These are phyloP conservation scores for Aschersonia sp. DNA, from an alignment of 2,329 filamentous ascomycete species.

Conservation along the genomic window DNA sequence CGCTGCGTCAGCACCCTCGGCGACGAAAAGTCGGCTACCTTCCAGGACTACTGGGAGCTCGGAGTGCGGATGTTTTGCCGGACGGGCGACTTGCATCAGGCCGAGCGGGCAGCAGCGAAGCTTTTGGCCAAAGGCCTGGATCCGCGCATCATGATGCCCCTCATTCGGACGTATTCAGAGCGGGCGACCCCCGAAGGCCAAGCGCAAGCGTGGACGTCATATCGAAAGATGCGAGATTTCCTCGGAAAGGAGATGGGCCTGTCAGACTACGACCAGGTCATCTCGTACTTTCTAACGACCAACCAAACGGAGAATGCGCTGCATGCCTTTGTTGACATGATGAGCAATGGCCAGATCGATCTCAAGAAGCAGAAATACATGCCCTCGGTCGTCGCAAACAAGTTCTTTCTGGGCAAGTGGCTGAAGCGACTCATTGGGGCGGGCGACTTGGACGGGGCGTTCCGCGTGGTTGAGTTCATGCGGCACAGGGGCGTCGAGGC, in stretches of 20 bases:
- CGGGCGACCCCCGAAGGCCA: constrained; percentile 28
- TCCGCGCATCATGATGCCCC: constrained; percentile 44
- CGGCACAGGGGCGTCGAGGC: constrained; percentile 51
- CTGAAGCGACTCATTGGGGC: constrained; percentile 68
- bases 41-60: constrained; percentile 44
- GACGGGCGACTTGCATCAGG: constrained; percentile 41
- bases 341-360: constrained; percentile 45
- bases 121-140: constrained; percentile 35
- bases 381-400: constrained; percentile 44
- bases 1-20: constrained; percentile 39
- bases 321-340: constrained; percentile 78
- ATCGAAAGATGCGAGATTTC: constrained; percentile 46
- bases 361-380: constrained; percentile 27
- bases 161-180: constrained; percentile 54
- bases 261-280: constrained; percentile 62
- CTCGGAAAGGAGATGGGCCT: constrained; percentile 49
- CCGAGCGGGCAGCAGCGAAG: constrained; percentile 38
- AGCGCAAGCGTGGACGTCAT: constrained; percentile 50
- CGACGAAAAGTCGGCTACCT: constrained; percentile 25
- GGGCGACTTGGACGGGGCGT: constrained; percentile 55
- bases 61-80: constrained; percentile 51
- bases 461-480: constrained; percentile 63
- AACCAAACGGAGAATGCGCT: constrained; percentile 53
- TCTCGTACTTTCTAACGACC: constrained; percentile 53
- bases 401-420: constrained; percentile 81